Conservation (phyloP, 2,329 filamentous ascomycete species). For the Coniella vitis region DNA sequence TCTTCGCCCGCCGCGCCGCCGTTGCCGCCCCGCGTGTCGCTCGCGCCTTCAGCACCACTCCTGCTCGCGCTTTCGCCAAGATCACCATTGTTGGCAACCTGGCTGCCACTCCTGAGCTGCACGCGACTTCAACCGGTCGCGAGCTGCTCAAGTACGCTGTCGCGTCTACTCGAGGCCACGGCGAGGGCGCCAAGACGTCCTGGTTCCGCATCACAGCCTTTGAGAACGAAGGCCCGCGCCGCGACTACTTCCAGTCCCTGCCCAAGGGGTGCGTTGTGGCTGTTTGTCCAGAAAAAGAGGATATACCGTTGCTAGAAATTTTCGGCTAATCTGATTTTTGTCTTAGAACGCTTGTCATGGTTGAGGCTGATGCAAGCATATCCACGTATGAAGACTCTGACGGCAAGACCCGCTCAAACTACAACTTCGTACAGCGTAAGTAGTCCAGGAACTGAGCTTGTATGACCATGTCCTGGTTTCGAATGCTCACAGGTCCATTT, state of each 20-base stretch:
- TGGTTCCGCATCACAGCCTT: conserved; percentile 83
- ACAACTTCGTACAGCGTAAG: conserved; percentile 79
- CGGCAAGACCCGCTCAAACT: conserved; percentile 54
- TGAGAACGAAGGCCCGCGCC: conserved; percentile 54
- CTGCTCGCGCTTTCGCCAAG: conserved; percentile 61
- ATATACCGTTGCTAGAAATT: background rate
- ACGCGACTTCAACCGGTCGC: conserved; percentile 60
- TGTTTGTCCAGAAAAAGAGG: background rate
- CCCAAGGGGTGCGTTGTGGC: conserved; percentile 70
- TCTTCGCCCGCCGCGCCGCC: conserved; percentile 22
- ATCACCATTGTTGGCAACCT: conserved; percentile 86
- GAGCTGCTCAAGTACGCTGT: conserved; percentile 74
- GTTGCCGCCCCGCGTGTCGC: conserved; percentile 30
- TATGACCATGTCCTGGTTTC: no score
- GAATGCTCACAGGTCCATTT: conserved; percentile 8
- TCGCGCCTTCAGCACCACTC: conserved; percentile 72
- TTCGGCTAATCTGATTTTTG: background rate
- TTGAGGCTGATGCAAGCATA: conserved; percentile 77
- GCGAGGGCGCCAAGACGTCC: conserved; percentile 68
- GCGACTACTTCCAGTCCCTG: conserved; percentile 65
- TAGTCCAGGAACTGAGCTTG: conserved; percentile 20
- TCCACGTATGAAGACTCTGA: conserved; percentile 61
- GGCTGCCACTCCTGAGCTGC: conserved; percentile 69
- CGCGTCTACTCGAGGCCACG: conserved; percentile 58
- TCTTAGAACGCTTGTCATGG: conserved; percentile 66